These are phyloP conservation scores for Serendipita sp. DNA, from an alignment of 768 basidiomycete species.

Conservation along the genomic window DNA sequence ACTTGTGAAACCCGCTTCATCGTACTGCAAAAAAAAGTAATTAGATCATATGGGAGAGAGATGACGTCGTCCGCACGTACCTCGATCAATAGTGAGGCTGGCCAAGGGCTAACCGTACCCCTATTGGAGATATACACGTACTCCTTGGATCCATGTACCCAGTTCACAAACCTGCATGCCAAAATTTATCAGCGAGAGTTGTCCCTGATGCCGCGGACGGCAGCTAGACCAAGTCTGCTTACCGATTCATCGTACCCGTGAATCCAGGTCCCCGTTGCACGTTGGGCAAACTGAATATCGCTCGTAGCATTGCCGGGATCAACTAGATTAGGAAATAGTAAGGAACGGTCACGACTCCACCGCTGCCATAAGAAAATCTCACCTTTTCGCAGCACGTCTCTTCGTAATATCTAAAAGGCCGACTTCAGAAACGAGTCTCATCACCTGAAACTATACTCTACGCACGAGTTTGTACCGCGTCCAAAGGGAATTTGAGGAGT, in stretches of 20 bases:
- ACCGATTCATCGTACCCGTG: constrained; percentile 27
- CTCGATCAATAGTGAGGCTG: constrained; percentile 44
- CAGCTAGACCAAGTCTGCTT: not conserved
- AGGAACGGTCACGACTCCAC: not conserved
- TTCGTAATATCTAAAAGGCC: not conserved
- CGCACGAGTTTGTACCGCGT: not conserved
- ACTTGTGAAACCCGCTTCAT: no score
- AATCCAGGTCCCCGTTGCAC: constrained; percentile 23
- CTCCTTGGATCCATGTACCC: constrained; percentile 29
- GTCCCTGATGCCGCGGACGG: not conserved
- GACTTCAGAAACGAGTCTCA: not conserved
- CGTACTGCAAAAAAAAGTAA: no score
- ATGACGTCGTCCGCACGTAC: constrained; percentile 2
- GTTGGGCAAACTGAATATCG: constrained; percentile 19
- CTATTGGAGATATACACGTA: constrained; percentile 39
- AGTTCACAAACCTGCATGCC: constrained; percentile 9
- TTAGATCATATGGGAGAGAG: no score
- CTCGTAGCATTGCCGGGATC: constrained; percentile 22
- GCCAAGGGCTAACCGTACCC: constrained; percentile 45
- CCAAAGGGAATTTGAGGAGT: not conserved
- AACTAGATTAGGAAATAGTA: not conserved
- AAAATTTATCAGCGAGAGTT: not conserved
- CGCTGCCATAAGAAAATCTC: not conserved
- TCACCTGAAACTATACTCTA: no score
- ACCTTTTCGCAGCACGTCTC: not conserved